Evolutionary conservation across 257 asterid genomes (phyloP).

Genomic region (Solanum appendiculatum): DNA sequence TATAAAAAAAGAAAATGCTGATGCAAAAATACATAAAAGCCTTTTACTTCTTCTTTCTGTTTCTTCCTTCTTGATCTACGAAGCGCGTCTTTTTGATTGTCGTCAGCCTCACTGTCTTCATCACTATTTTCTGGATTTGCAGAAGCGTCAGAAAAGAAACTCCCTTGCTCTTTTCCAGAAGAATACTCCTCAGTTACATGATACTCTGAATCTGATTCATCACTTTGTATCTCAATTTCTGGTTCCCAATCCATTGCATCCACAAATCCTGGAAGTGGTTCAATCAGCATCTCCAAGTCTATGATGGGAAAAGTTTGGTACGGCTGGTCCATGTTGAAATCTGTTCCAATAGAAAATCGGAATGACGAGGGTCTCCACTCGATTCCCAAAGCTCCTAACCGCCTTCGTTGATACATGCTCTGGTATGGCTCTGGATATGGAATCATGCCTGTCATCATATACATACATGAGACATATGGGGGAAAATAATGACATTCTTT

Average conservation of each 20-base stretch:
- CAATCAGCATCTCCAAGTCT: constrained; percentile 72
- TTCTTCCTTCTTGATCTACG: constrained; percentile 83
- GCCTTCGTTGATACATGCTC: constrained; percentile 71
- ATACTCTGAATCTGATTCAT: constrained; percentile 91
- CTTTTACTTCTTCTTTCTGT: constrained; percentile 51
- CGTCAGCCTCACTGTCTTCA: constrained; percentile 52
- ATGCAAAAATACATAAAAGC: neutral
- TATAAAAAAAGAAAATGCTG: neutral
- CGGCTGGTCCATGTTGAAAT: constrained; percentile 73
- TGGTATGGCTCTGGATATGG: constrained; percentile 97
- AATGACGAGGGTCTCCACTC: constrained; percentile 97
- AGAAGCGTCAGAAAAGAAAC: constrained; percentile 42
- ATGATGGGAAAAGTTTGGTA: constrained; percentile 66
- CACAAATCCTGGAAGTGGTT: constrained; percentile 77
- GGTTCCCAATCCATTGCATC: constrained; percentile 99
- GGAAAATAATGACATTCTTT: neutral
- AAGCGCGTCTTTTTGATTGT: constrained; percentile 37
- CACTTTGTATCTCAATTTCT: constrained; percentile 75
- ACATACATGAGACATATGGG: neutral
- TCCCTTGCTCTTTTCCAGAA: constrained; percentile 74
- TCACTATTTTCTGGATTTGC: constrained; percentile 56
- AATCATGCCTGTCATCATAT: constrained; percentile 51
- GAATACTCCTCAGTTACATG: constrained; percentile 72
- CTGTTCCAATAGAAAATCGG: constrained; percentile 79
- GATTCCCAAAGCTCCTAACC: constrained; percentile 83